Percentiles rank a stretch among this genome's conserved stretches.
phyloP scores from a whole-genome alignment of 805 yeast genomes.

The Wickerhamiella dianesei region DNA sequence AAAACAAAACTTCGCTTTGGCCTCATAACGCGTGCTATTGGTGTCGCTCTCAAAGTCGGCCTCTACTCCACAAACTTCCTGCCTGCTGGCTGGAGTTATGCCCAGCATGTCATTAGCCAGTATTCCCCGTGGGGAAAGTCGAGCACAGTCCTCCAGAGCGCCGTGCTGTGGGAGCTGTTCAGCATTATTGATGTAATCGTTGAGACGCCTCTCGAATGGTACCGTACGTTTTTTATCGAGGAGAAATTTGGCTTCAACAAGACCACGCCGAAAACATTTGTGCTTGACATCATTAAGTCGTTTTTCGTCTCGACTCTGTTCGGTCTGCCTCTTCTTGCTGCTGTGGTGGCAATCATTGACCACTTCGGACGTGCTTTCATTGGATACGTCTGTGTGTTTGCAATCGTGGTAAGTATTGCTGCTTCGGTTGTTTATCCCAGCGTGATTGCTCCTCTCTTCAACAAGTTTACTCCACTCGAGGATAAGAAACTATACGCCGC shows the following conservation, averaged over 20 bases:
- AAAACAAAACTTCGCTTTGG: conserved; percentile 64
- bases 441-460: conserved; percentile 82
- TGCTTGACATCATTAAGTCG: conserved; percentile 56
- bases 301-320: conserved; percentile 39
- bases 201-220: conserved; percentile 57
- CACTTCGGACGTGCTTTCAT: conserved; percentile 70
- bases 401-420: conserved; percentile 57
- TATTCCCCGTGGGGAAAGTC: conserved; percentile 26
- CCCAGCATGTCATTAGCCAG: conserved; percentile 18
- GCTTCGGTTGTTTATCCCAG: conserved; percentile 69
- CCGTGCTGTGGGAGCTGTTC: conserved; percentile 41
- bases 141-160: conserved; percentile 58
- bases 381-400: conserved; percentile 61
- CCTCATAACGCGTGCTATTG: conserved; percentile 38
- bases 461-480: conserved; percentile 78
- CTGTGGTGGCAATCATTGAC: conserved; percentile 67
- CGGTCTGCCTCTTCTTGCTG: conserved; percentile 62
- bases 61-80: conserved; percentile 47
- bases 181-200: conserved; percentile 18
- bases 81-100: conserved; percentile 47
- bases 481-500: conserved; percentile 76
- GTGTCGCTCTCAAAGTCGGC: conserved; percentile 42
- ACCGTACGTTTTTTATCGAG: conserved; percentile 75
- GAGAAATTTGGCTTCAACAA: conserved; percentile 91
- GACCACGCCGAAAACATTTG: conserved; percentile 56